Conservation (phyloP, 140 eudicot species). For the Bidens hawaiensis region DNA sequence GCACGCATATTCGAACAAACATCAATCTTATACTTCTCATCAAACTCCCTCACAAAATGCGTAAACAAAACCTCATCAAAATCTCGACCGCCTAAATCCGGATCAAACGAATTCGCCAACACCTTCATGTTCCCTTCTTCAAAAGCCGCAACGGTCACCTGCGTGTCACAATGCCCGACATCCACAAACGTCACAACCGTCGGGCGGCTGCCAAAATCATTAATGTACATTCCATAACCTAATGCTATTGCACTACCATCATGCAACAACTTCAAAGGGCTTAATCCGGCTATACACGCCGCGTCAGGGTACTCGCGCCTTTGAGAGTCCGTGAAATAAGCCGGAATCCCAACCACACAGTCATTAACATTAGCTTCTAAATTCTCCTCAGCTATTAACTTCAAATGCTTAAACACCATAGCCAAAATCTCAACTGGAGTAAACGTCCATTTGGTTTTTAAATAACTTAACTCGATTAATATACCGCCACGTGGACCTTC, state of each 20-base stretch:
- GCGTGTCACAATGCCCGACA: slow-evolving; percentile 81
- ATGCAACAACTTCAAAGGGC: slow-evolving; percentile 60
- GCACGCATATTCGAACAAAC: slow-evolving; percentile 55
- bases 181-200: slow-evolving; percentile 64
- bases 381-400: slow-evolving; percentile 56
- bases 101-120: slow-evolving; percentile 70
- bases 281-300: slow-evolving; percentile 62
- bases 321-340: slow-evolving; percentile 60
- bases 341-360: slow-evolving; percentile 74
- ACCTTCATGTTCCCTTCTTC: slow-evolving; percentile 58
- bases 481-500: slow-evolving; percentile 66
- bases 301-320: slow-evolving; percentile 69
- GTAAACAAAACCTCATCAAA: slow-evolving; percentile 73
- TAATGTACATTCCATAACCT: slow-evolving; percentile 75
- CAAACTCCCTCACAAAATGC: slow-evolving; percentile 58
- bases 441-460: slow-evolving; percentile 43
- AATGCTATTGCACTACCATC: slow-evolving; percentile 77
- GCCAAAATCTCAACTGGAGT: slow-evolving; percentile 76
- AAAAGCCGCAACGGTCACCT: slow-evolving; percentile 65
- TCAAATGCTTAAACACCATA: slow-evolving; percentile 67
- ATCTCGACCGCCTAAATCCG: slow-evolving; percentile 75
- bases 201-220: slow-evolving; percentile 37
- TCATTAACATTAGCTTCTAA: slow-evolving; percentile 37
- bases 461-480: slow-evolving; percentile 50
- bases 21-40: slow-evolving; percentile 47